Percentiles rank a stretch among this genome's conserved stretches.
Evolutionary conservation across 129 eudicot species (phyloP).

Genomic region (Tagetes erecta): DNA sequence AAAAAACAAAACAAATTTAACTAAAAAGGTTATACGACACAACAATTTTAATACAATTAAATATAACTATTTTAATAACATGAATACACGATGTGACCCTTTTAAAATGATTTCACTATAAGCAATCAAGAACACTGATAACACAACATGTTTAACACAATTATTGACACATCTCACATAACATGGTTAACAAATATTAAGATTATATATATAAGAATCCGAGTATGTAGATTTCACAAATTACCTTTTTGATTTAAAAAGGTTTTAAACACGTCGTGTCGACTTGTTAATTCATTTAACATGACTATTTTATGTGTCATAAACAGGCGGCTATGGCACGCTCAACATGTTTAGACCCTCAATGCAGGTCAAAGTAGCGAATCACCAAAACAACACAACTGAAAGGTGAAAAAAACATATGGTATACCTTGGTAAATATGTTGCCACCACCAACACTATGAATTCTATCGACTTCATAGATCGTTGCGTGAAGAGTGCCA

Average conservation of each 20-base stretch:
- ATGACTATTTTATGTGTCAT: neutral
- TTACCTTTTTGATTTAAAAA: too few species aligned
- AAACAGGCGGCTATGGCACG: neutral
- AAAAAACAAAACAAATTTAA: neutral
- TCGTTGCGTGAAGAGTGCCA: conserved; percentile 43
- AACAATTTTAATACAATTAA: neutral
- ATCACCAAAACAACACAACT: neutral
- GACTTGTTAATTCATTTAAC: neutral
- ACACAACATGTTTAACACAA: neutral
- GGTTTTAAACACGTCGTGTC: neutral
- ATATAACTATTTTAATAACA: neutral
- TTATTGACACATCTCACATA: neutral
- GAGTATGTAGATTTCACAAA: too few species aligned
- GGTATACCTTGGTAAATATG: conserved; percentile 34
- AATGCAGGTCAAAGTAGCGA: neutral
- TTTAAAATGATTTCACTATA: neutral
- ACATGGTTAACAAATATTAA: neutral
- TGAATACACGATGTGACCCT: neutral
- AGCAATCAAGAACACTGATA: neutral
- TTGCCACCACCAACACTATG: conserved; percentile 14
- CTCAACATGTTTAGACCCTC: neutral
- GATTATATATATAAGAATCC: too few species aligned
- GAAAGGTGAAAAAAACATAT: conserved; percentile 2
- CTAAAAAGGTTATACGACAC: neutral
- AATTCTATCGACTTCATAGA: conserved; percentile 43